These are phyloP conservation scores for Trypanosoma caninum DNA, from an alignment of 208 protist genomes.

Conservation along the genomic window DNA sequence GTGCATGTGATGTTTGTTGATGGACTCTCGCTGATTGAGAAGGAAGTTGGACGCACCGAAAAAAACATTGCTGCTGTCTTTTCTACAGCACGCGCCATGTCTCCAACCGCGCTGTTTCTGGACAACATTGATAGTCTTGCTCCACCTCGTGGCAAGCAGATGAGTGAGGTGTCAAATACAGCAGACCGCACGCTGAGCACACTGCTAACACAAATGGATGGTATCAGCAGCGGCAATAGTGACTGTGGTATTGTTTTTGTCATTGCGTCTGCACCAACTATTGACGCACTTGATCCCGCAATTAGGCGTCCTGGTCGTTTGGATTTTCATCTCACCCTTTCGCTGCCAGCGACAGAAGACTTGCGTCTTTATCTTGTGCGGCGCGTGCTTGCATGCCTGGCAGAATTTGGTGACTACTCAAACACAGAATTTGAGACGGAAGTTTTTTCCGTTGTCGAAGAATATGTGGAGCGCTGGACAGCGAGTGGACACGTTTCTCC, in stretches of 20 bases:
- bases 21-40: conserved; percentile 75
- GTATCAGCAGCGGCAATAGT: conserved; percentile 32
- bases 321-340: conserved; percentile 75
- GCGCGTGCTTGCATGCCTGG: conserved; percentile 10
- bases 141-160: conserved; percentile 51
- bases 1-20: conserved; percentile 71
- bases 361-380: conserved; percentile 12
- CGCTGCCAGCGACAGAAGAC: conserved; percentile 16
- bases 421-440: conserved; percentile 13
- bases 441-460: conserved; percentile 14
- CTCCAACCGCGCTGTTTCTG: conserved; percentile 84
- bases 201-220: conserved; percentile 93
- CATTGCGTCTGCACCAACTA: conserved; percentile 70
- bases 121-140: conserved; percentile 92
- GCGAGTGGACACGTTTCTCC: background rate
- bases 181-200: conserved; percentile 86
- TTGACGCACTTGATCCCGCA: conserved; percentile 70
- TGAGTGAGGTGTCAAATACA: conserved; percentile 47
- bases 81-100: conserved; percentile 47
- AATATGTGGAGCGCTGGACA: conserved; percentile 9
- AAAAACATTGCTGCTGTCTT: conserved; percentile 87
- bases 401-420: background rate
- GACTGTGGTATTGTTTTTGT: conserved; percentile 55
- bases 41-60: conserved; percentile 87
- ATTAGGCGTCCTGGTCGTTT: conserved; percentile 82